These are phyloP conservation scores for Fraxinus sp. DNA, from an alignment of 305 asterid genomes.

Conservation along the genomic window DNA sequence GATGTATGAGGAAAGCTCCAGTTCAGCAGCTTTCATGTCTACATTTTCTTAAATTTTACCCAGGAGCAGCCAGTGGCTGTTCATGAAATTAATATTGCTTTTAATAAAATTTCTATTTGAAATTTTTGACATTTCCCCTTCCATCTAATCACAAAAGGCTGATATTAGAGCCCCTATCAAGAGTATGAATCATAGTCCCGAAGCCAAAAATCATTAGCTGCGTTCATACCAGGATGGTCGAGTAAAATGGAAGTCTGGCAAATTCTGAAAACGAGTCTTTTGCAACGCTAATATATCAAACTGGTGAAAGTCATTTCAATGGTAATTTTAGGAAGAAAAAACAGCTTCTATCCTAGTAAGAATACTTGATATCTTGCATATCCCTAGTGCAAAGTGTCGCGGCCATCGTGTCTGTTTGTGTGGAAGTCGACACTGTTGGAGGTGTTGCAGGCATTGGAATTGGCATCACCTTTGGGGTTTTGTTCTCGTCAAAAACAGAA, in stretches of 20 bases:
- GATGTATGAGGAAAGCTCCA: not conserved
- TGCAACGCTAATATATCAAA: not conserved
- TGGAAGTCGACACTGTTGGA: conserved; percentile 38
- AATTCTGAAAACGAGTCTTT: not conserved
- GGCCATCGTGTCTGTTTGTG: conserved; percentile 48
- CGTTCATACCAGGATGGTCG: not conserved
- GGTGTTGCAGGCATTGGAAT: conserved; percentile 50
- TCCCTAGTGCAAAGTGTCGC: conserved; percentile 30
- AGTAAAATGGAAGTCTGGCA: not conserved
- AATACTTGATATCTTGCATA: conserved; percentile 33
- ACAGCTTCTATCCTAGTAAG: conserved; percentile 32
- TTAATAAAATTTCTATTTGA: not conserved
- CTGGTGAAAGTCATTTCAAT: not conserved
- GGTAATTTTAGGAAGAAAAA: not conserved
- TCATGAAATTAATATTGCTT: not conserved
- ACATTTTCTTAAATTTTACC: not conserved
- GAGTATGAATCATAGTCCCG: not conserved
- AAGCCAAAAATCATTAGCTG: not conserved
- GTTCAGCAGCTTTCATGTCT: not conserved
- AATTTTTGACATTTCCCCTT: not conserved
- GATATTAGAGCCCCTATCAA: not conserved
- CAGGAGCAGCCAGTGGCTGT: not conserved
- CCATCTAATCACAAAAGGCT: not conserved
- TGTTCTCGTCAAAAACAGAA: conserved; percentile 35
- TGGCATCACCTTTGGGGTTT: conserved; percentile 47